Evolutionary conservation across 805 yeast species (phyloP).

Genomic region (Maudiozyma pseudohumilis): DNA sequence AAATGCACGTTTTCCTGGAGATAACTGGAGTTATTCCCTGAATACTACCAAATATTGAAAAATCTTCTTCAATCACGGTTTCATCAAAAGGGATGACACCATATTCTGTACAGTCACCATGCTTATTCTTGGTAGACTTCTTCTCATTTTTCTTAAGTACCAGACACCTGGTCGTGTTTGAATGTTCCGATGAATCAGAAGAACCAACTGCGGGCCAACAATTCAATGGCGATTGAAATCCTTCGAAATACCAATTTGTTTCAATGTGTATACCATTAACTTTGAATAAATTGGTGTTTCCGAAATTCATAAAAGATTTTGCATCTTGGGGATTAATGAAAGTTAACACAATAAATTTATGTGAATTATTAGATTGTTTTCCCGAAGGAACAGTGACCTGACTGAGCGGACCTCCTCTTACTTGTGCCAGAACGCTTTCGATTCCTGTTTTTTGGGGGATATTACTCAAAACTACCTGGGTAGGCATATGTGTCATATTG

Average conservation of each 20-base stretch:
- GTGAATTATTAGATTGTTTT: constrained; percentile 7
- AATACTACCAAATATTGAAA: constrained; percentile 47
- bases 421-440: constrained; percentile 41
- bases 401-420: constrained; percentile 65
- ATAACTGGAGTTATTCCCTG: constrained; percentile 57
- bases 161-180: constrained; percentile 36
- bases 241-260: constrained; percentile 36
- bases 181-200: not conserved
- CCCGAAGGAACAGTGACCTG: constrained; percentile 29
- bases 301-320: constrained; percentile 40
- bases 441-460: constrained; percentile 38
- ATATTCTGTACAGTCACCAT: constrained; percentile 5
- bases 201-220: no score
- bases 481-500: no score
- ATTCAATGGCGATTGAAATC: not conserved
- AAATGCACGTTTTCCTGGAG: constrained; percentile 52
- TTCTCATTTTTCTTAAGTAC: constrained; percentile 34
- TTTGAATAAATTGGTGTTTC: constrained; percentile 42
- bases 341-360: constrained; percentile 36
- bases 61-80: constrained; percentile 38
- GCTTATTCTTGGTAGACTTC: constrained; percentile 1
- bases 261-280: constrained; percentile 47
- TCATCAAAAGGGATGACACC: constrained; percentile 40
- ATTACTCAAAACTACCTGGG: constrained; percentile 20
- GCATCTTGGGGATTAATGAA: constrained; percentile 51